Base-by-base conservation (phyloP, 164 flowering plant genomes). In the Vitis labrusca region DNA sequence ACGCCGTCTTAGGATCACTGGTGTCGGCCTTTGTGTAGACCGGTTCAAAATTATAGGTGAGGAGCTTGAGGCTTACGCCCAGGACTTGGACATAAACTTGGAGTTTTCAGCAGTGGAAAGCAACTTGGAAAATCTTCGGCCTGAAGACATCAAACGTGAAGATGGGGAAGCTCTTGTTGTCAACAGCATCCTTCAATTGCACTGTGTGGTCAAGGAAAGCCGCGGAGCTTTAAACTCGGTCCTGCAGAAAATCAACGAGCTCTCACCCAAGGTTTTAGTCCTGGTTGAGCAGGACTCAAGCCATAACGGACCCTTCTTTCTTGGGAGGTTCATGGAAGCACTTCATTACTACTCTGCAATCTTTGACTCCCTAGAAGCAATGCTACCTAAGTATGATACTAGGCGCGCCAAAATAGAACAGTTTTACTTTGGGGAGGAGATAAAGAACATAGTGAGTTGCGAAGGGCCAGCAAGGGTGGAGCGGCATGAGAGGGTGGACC, bases 291-390 rank as follows among this genome's bases (percentile, higher is more conserved):
- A 87, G 69, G 89, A 85, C 59, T 87, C 89, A 0, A 84, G 85
- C 81, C 89, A 85, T 60, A 85, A 87, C 53, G 91, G 91, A 8
- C 91, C 91, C 0, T 87, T 87, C 69, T 84, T 87, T 53, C 83
- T 85, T 8, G 88, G 89, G 59, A 84, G 89, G 68, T 87, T 87
- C 69, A 84, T 85, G 89, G 91, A 85, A 66, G 86, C 89, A 13
- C 56, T 85, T 76, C 85, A 85, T 52, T 87, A 85, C 68, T 87
- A 85, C 74, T 82, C 87, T 2, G 91, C 88, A 11, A 87, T 87
- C 9, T 87, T 87, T 50, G 88, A 87, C 62, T 83, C 85, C 23
- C 71, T 85, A 3, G 91, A 87, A 47, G 79, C 89, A 9, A 81
- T 84, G 91, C 67, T 85, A 51, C 88, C 89, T 37, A 87, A 78